phyloP scores from a whole-genome alignment of 441 rosid genomes.

The Brassica hybrid region DNA sequence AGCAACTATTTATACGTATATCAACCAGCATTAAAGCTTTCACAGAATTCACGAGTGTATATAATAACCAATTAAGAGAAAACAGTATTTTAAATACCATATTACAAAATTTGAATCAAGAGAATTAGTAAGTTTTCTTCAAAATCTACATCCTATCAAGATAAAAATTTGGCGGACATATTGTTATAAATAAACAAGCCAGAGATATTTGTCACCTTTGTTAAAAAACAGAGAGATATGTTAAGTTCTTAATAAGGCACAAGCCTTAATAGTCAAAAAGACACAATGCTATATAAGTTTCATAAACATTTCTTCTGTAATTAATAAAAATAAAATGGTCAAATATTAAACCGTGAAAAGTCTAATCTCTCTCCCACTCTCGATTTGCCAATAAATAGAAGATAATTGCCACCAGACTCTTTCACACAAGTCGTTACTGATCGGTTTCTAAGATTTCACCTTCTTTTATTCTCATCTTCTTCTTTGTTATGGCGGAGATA shows the following conservation, averaged over 20 bases:
- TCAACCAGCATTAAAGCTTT: neutral
- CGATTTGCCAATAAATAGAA: constrained; percentile 46
- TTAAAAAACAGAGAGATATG: neutral
- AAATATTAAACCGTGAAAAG: constrained; percentile 11
- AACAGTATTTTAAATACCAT: neutral
- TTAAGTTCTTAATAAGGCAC: constrained; percentile 1
- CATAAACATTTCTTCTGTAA: neutral
- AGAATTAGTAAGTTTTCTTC: neutral
- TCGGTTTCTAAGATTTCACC: neutral
- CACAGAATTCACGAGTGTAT: neutral
- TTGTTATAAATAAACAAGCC: neutral
- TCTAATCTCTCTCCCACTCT: constrained; percentile 20
- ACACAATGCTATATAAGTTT: constrained; percentile 11
- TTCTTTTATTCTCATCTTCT: neutral
- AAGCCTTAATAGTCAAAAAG: constrained; percentile 14
- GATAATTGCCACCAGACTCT: constrained; percentile 19
- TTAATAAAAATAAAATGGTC: constrained; percentile 16
- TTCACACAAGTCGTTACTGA: constrained; percentile 24
- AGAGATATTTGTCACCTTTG: neutral
- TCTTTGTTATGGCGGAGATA: constrained; percentile 61
- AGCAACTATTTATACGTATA: neutral
- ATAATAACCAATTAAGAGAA: neutral
- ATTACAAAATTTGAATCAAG: neutral
- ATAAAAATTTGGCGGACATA: constrained; percentile 4
- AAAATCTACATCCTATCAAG: neutral